Conservation (phyloP, 306 rosid species). For the Alnus rubra region DNA sequence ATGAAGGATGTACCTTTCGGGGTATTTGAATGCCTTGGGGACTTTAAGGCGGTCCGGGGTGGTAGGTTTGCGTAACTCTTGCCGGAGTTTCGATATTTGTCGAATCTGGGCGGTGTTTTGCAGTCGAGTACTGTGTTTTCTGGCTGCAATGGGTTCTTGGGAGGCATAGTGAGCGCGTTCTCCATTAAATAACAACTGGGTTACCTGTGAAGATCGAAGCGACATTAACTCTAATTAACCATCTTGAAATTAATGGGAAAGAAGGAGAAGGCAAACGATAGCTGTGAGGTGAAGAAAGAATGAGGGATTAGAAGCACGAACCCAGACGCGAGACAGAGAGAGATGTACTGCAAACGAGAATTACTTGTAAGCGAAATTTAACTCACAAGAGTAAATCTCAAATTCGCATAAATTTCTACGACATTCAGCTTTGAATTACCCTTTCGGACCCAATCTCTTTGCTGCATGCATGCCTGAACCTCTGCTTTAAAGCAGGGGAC, state of each 20-base stretch:
- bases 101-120: slow-evolving; percentile 47
- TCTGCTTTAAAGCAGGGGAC: no score
- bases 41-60: slow-evolving; percentile 72
- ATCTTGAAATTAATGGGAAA: background rate
- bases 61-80: slow-evolving; percentile 53
- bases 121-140: slow-evolving; percentile 27
- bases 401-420: no score
- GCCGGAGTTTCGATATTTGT: slow-evolving; percentile 25
- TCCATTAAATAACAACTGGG: slow-evolving; percentile 37
- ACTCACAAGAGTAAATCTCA: background rate
- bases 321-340: background rate
- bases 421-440: no score
- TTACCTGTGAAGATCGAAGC: background rate
- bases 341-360: background rate
- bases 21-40: slow-evolving; percentile 80
- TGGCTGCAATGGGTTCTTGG: slow-evolving; percentile 37
- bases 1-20: slow-evolving; percentile 63
- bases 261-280: background rate
- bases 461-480: no score
- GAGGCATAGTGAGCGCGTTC: slow-evolving; percentile 33
- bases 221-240: background rate
- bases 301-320: background rate
- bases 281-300: background rate
- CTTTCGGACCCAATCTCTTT: no score
- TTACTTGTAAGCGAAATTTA: background rate